phyloP scores from a whole-genome alignment of 2,329 filamentous ascomycete genomes.

The Graphium sp. region DNA sequence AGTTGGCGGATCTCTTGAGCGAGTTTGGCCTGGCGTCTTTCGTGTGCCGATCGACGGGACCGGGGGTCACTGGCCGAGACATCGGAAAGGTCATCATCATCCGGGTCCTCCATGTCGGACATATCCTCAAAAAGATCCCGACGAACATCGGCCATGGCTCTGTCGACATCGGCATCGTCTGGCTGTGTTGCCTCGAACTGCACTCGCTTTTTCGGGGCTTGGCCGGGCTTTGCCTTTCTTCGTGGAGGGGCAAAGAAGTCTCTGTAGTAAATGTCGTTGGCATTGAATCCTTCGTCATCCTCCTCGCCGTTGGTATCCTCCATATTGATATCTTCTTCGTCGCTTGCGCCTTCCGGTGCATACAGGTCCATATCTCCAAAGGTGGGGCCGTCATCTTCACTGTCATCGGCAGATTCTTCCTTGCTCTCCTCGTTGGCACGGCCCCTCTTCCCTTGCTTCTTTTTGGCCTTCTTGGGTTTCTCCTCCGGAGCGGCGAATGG shows the following conservation, averaged over 20 bases:
- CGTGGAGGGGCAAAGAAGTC: slow-evolving; percentile 83
- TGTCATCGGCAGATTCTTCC: slow-evolving; percentile 39
- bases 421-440: slow-evolving; percentile 15
- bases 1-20: slow-evolving; percentile 81
- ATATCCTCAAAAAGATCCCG: slow-evolving; percentile 80
- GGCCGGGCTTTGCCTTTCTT: slow-evolving; percentile 43
- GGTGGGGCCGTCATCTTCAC: slow-evolving; percentile 64
- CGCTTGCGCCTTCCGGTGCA: slow-evolving; percentile 51
- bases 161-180: slow-evolving; percentile 52
- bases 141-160: slow-evolving; percentile 73
- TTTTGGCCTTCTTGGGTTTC: slow-evolving; percentile 13
- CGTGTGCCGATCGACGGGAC: slow-evolving; percentile 67
- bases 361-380: slow-evolving; percentile 68
- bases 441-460: slow-evolving; percentile 16
- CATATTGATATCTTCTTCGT: slow-evolving; percentile 41
- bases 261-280: slow-evolving; percentile 77
- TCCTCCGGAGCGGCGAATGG: slow-evolving; percentile 32
- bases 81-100: slow-evolving; percentile 46
- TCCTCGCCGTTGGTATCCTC: slow-evolving; percentile 39
- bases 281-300: slow-evolving; percentile 43
- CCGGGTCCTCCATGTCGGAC: slow-evolving; percentile 46
- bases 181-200: slow-evolving; percentile 26
- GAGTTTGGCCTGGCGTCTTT: slow-evolving; percentile 72
- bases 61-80: slow-evolving; percentile 52
- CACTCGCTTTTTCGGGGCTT: slow-evolving; percentile 22